A percentile compares a stretch with the other conserved stretches of the same genome.
These are phyloP conservation scores for Dittrichia graveolens DNA, from an alignment of 129 eudicot genomes.

Conservation along the genomic window DNA sequence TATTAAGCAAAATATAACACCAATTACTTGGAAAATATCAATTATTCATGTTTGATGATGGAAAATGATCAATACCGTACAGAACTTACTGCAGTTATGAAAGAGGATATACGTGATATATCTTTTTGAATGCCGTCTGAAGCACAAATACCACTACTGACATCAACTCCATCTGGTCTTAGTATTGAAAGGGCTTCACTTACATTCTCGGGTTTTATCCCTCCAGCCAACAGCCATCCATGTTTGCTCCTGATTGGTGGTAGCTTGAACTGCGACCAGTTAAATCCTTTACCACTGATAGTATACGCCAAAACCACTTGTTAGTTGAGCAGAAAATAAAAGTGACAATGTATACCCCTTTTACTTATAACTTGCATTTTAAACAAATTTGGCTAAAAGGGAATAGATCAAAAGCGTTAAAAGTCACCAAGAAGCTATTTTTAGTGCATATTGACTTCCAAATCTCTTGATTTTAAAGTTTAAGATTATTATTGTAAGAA, in stretches of 20 bases:
- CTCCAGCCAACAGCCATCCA: constrained; percentile 97
- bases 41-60: constrained; percentile 12
- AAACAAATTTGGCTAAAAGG: background rate
- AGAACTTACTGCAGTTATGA: constrained; percentile 72
- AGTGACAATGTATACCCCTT: background rate
- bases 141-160: constrained; percentile 93
- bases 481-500: too few species aligned
- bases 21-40: constrained; percentile 2
- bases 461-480: background rate
- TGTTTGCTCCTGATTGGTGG: constrained; percentile 72
- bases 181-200: constrained; percentile 58
- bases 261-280: constrained; percentile 77
- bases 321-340: constrained; percentile 10
- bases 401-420: background rate
- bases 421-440: background rate
- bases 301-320: constrained; percentile 3
- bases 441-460: background rate
- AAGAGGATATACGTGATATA: constrained; percentile 57
- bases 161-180: constrained; percentile 84
- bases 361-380: background rate
- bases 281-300: constrained; percentile 88
- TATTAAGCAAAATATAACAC: background rate
- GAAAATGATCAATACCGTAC: constrained; percentile 40
- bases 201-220: constrained; percentile 78
- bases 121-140: constrained; percentile 89